Percentiles rank a stretch among this genome's conserved stretches.
Conservation (phyloP, 2,329 filamentous ascomycete genomes). For the Aureobasidium sp. region DNA sequence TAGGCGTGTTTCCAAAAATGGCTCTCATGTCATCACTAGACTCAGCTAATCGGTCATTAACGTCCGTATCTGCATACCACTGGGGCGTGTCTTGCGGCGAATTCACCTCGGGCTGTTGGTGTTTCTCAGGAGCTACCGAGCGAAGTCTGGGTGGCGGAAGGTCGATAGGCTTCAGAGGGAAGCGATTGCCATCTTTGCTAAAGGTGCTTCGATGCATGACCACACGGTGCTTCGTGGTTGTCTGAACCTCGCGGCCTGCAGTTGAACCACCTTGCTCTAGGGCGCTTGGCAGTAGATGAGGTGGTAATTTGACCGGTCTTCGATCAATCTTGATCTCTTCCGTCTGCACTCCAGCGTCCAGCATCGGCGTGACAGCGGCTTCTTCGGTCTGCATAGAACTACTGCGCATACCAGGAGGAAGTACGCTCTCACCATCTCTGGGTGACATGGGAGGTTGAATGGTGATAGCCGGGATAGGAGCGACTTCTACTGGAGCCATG, state of each 20-base stretch:
- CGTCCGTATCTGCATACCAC: constrained; percentile 20
- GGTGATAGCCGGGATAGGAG: constrained; percentile 61
- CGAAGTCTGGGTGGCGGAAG: constrained; percentile 3
- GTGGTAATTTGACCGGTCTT: constrained; percentile 63
- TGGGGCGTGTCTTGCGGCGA: background rate
- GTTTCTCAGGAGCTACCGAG: background rate
- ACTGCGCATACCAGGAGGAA: constrained; percentile 74
- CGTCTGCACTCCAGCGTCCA: constrained; percentile 65
- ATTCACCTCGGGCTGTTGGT: background rate
- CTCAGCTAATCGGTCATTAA: constrained; percentile 20
- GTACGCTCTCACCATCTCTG: constrained; percentile 60
- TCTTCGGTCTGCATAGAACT: constrained; percentile 69
- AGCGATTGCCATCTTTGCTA: constrained; percentile 9
- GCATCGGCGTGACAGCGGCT: constrained; percentile 36
- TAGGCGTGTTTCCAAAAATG: constrained; percentile 20
- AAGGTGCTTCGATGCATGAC: constrained; percentile 9
- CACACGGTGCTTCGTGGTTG: background rate
- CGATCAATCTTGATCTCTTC: constrained; percentile 82
- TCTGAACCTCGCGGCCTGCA: background rate
- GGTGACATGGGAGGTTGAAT: constrained; percentile 81
- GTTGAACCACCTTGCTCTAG: background rate
- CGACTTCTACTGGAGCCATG: constrained; percentile 3
- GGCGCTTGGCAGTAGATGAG: constrained; percentile 55
- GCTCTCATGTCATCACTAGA: constrained; percentile 19
- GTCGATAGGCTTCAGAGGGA: background rate